Evolutionary conservation across 2,329 filamentous ascomycete genomes (phyloP).

Genomic region (Furcasterigmium furcatum): DNA sequence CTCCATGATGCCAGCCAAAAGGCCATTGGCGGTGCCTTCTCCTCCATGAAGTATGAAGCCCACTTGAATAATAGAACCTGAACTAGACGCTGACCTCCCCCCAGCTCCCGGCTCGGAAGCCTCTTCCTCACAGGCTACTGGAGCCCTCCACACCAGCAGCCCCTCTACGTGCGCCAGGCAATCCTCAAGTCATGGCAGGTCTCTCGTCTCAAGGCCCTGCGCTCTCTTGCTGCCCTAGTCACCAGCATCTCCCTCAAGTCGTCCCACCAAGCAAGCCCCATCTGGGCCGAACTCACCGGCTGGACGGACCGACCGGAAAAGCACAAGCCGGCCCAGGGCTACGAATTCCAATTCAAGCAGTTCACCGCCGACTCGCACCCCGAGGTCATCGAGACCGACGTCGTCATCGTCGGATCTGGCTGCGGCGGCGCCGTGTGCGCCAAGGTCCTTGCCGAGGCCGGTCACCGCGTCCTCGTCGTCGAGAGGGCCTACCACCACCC

Average conservation of each 20-base stretch:
- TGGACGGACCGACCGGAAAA: constrained; percentile 52
- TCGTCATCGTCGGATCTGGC: constrained; percentile 83
- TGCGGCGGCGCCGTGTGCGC: constrained; percentile 82
- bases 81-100: not conserved
- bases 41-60: constrained; percentile 43
- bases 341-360: constrained; percentile 61
- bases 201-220: constrained; percentile 52
- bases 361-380: constrained; percentile 48
- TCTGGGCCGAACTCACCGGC: constrained; percentile 52
- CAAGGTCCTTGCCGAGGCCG: constrained; percentile 75
- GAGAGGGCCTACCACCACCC: constrained; percentile 80
- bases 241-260: constrained; percentile 49
- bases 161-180: constrained; percentile 54
- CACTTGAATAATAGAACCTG: too few species aligned
- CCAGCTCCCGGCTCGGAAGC: constrained; percentile 59
- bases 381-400: constrained; percentile 68
- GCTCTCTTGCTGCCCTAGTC: constrained; percentile 53
- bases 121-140: constrained; percentile 66
- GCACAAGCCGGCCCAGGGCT: constrained; percentile 47
- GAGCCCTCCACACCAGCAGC: constrained; percentile 59
- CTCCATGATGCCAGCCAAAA: constrained; percentile 26
- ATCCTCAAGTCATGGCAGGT: constrained; percentile 62
- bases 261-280: constrained; percentile 53
- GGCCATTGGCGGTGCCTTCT: constrained; percentile 34
- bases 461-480: constrained; percentile 72